phyloP scores from a whole-genome alignment of 2,329 filamentous ascomycete species.

The Neofusicoccum parvum region DNA sequence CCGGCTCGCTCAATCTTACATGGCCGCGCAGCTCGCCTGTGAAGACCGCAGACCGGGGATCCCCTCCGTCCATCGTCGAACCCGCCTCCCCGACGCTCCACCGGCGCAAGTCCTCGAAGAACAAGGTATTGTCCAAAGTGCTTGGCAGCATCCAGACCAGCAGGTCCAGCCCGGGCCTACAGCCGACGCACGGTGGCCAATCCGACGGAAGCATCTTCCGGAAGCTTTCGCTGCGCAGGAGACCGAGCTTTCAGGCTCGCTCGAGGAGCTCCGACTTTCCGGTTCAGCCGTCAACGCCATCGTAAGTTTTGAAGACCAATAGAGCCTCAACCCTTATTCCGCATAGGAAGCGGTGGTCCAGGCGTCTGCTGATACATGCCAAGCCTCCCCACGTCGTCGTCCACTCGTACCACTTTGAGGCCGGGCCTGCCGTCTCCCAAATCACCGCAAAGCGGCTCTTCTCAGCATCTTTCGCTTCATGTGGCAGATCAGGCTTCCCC shows the following conservation, averaged over 20 bases:
- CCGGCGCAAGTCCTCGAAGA: conserved; percentile 20
- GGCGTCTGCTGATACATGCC: background rate
- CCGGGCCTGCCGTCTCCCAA: background rate
- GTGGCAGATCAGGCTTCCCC: conserved; percentile 11
- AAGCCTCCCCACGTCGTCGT: conserved; percentile 8
- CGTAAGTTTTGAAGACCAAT: conserved; percentile 1
- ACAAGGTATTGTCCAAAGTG: conserved; percentile 27
- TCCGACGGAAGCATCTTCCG: conserved; percentile 33
- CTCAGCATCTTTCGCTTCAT: background rate
- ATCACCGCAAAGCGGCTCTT: background rate
- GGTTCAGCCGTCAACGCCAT: conserved; percentile 27
- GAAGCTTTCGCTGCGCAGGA: conserved; percentile 31
- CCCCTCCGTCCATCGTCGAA: background rate
- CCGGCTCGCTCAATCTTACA: background rate
- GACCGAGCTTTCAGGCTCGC: conserved; percentile 27
- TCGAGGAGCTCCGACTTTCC: conserved; percentile 32
- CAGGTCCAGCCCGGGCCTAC: conserved; percentile 24
- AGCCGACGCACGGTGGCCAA: conserved; percentile 24
- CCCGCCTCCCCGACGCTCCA: conserved; percentile 6
- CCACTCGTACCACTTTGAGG: conserved; percentile 3
- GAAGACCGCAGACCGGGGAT: background rate
- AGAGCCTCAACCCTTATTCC: background rate
- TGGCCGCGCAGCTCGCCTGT: background rate
- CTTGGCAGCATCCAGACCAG: conserved; percentile 23
- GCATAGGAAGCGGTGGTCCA: background rate